Base-by-base conservation (phyloP, 2,329 filamentous ascomycete species). In the Diaporthe aspalathi region DNA sequence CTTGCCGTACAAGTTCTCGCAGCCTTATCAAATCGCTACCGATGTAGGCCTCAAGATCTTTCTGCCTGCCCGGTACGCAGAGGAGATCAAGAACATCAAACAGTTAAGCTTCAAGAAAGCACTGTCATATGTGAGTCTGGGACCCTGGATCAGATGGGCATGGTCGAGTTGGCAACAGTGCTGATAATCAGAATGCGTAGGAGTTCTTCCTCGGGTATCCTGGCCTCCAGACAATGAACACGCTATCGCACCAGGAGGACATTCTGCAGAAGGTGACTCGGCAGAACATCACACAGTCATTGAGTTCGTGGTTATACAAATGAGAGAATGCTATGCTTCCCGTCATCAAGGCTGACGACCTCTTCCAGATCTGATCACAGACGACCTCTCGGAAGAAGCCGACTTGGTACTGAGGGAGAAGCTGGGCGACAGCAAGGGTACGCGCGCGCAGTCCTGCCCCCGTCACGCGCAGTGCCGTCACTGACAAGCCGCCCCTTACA, bases 41-140 rank as follows among this genome's bases (percentile, higher is more conserved):
- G 68, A 67, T 24, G 47, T 66, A 16, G 68, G 68, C 60, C 22
- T 56, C 40, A 70, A 54, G 47, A 67, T 70, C 35, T 56, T 70
- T 32, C 40, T 70, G 3, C 68, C 68, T 2, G 56, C 68, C 5
- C 56, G 60, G 35, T 70, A 43, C 47, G 68, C 68, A 11, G 68
- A 70, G 35, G 68, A 70, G 49, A 70, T 70, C 50, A 66, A 56
- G 50, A 70, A 67, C n/a, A 54, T 47, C 22, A 66, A 66, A 43
- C 16, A 40, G n/a, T 16, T 70, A 50, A 70, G 60, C 60, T 70
- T 70, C 49, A 56, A 53, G 22, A 27, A 54, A 22, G 68, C 68
- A 5, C 1, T 70, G 14, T 1, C 6, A 8, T 20, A 7, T 6
- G 68, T 70, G 40, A 45, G 57, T 52, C 24, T 24, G 47, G 22